Conservation (phyloP, 805 yeast species). For the Wickerhamomyces ciferrii region DNA sequence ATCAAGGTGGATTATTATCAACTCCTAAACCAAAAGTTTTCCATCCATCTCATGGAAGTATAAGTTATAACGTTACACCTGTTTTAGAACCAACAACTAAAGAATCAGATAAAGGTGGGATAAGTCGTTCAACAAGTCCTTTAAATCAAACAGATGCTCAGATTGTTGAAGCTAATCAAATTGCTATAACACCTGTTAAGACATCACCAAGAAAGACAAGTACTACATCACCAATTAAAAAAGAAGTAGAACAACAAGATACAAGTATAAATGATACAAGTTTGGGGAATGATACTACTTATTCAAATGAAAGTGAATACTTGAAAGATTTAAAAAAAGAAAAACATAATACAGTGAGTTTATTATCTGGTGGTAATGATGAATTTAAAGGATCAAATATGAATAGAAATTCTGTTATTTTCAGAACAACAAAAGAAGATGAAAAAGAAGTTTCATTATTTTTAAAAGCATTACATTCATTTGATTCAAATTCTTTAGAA, state of each 20-base stretch:
- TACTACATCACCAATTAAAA: not conserved
- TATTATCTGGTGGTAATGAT: constrained; percentile 11
- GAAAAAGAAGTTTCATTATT: constrained; percentile 50
- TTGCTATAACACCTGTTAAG: not conserved
- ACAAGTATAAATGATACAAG: not conserved
- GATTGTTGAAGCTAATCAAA: not conserved
- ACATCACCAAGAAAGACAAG: not conserved
- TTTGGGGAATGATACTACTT: constrained; percentile 11
- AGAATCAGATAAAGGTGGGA: not conserved
- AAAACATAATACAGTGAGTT: constrained; percentile 48
- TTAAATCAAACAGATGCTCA: not conserved
- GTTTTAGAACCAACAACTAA: not conserved
- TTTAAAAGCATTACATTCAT: constrained; percentile 52
- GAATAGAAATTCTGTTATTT: not conserved
- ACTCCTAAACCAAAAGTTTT: constrained; percentile 5
- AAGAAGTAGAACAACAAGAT: not conserved
- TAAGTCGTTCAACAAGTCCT: not conserved
- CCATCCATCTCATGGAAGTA: not conserved
- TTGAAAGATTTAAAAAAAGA: constrained; percentile 65
- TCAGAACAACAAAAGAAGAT: constrained; percentile 16
- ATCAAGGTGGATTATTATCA: too few species aligned
- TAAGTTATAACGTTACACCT: constrained; percentile 14
- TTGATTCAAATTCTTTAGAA: constrained; percentile 54
- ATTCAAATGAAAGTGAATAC: constrained; percentile 14
- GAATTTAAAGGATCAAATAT: not conserved